Conservation (phyloP, 2,329 filamentous ascomycete genomes). For the Botryotinia globosa region DNA sequence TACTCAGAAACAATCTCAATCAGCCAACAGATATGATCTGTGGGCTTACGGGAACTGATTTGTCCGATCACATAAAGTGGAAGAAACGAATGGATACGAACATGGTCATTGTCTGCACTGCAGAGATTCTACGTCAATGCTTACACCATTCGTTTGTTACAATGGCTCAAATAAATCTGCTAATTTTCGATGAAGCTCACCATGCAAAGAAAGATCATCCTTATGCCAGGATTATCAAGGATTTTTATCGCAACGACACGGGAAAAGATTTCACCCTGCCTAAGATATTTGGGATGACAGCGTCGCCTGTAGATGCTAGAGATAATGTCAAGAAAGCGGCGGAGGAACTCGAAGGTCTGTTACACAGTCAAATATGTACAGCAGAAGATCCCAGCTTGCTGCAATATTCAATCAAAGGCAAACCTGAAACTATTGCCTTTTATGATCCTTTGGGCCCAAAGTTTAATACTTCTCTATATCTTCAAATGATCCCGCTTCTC, state of each 20-base stretch:
- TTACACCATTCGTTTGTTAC: slow-evolving; percentile 74
- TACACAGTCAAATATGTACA: slow-evolving; percentile 83
- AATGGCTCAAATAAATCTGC: slow-evolving; percentile 80
- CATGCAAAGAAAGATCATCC: slow-evolving; percentile 93
- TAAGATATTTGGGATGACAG: slow-evolving; percentile 92
- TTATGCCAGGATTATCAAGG: slow-evolving; percentile 85
- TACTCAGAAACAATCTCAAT: slow-evolving; percentile 77
- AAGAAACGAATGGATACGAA: slow-evolving; percentile 56
- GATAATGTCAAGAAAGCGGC: slow-evolving; percentile 69
- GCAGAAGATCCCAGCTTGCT: slow-evolving; percentile 59
- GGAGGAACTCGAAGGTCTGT: slow-evolving; percentile 67
- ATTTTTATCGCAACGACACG: slow-evolving; percentile 64
- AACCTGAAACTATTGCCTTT: slow-evolving; percentile 57
- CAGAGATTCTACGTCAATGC: slow-evolving; percentile 77
- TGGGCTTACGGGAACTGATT: slow-evolving; percentile 62
- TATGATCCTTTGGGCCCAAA: slow-evolving; percentile 48
- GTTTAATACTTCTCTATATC: slow-evolving; percentile 64
- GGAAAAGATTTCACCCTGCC: slow-evolving; percentile 53
- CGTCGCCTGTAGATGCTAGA: slow-evolving; percentile 86
- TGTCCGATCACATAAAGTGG: slow-evolving; percentile 62
- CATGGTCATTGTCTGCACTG: slow-evolving; percentile 89
- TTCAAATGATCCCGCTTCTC: slow-evolving; percentile 52
- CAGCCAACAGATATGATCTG: slow-evolving; percentile 71
- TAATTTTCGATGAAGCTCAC: slow-evolving; percentile 95
- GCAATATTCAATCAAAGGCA: slow-evolving; percentile 57